Base-by-base conservation (phyloP, 805 yeast genomes). In the Suhomyces xylopsoci region DNA sequence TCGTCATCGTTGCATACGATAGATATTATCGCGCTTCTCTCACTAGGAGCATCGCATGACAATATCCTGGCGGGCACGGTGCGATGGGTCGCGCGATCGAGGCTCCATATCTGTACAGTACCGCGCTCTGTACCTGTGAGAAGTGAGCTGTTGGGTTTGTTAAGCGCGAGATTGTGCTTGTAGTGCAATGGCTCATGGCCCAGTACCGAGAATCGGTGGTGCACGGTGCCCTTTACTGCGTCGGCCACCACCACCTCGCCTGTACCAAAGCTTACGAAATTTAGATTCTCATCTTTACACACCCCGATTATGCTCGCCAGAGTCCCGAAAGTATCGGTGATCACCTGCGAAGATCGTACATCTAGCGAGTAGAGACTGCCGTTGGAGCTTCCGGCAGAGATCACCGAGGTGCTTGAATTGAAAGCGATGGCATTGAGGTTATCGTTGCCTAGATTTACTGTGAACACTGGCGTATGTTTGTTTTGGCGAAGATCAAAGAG, bases 401-500 rank as follows among this genome's bases (percentile, higher is more conserved):
- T 43, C 19, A 22, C 38, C 17, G 38, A 34, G 40, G 53, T 19
- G 19, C 49, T 36, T 15, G 52, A 30, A 5, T 41, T 49, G 45
- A 55, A 59, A 20, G 58, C 61, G 10, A 66, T 30, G 7, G 62
- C 50, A 47, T 62, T 65, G 45, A 69, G 54, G 54, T 62, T 63
- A 46, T 67, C 71, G 38, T 52, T 46, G n/a, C 70, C 63, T 22
- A 62, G 45, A 44, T 58, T 56, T 4, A 61, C 20, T 7, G 55
- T 30, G 47, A 51, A 57, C 4, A 66, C 54, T 3, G 63, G 60
- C 8, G 24, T 38, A 12, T 44, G 50, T 5, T 28, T 48, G 7
- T 44, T 19, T 34, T 57, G 56, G 24, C 67, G 55, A 42, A 59
- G 51, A 50, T 70, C 75, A 53, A 56, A 66, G 22, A 69, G 48